Conservation (phyloP, 768 basidiomycete genomes). For the Boletus vinaceobasis region DNA sequence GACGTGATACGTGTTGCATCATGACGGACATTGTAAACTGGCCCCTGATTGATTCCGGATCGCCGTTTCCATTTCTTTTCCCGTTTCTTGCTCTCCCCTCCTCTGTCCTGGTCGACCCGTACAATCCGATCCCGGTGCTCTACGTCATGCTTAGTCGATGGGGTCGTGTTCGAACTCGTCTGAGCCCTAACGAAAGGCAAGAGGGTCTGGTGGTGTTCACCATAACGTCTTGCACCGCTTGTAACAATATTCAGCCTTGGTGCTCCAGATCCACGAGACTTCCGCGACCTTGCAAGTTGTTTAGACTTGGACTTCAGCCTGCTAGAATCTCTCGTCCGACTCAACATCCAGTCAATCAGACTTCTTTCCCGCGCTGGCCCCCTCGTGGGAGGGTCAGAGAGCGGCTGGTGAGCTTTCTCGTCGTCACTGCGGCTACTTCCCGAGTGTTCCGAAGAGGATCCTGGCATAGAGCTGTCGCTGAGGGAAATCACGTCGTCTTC, state of each 20-base stretch:
- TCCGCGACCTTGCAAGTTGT: constrained; percentile 12
- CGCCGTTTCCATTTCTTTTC: constrained; percentile 29
- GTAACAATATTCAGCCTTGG: constrained; percentile 38
- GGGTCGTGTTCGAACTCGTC: background rate
- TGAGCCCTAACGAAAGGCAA: constrained; percentile 34
- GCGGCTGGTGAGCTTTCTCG: constrained; percentile 34
- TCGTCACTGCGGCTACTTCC: constrained; percentile 25
- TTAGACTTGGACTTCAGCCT: constrained; percentile 13
- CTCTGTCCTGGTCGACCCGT: constrained; percentile 4
- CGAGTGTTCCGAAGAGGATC: constrained; percentile 13
- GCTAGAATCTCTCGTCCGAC: constrained; percentile 33
- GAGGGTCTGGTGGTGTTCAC: constrained; percentile 37
- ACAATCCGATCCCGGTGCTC: constrained; percentile 9
- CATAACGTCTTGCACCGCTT: constrained; percentile 32
- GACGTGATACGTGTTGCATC: constrained; percentile 37
- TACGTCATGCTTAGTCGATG: constrained; percentile 6
- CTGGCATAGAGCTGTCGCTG: constrained; percentile 13
- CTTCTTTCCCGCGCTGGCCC: constrained; percentile 37
- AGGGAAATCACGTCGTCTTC: constrained; percentile 22
- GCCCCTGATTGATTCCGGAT: constrained; percentile 26
- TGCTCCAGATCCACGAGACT: constrained; percentile 3
- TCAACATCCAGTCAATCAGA: constrained; percentile 70
- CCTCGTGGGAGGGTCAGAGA: constrained; percentile 24
- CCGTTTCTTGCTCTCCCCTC: constrained; percentile 5
- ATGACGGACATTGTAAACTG: constrained; percentile 39